Evolutionary conservation across 1,139 yeast genomes (phyloP).

Genomic region (Zygoascus meyerae): DNA sequence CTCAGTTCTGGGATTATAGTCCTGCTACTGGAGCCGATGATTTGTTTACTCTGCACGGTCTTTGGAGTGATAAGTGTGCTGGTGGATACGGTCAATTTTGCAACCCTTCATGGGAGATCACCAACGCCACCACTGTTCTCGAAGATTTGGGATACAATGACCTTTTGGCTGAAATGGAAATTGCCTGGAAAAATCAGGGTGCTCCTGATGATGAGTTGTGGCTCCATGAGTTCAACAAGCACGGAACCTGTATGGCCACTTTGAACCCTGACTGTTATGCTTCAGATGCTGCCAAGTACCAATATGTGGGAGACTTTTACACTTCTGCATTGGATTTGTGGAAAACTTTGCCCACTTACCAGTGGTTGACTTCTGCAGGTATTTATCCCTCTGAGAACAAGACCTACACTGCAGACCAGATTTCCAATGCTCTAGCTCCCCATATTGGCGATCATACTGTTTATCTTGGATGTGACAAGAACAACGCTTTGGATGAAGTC

Average conservation of each 20-base stretch:
- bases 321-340: conserved; percentile 59
- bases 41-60: conserved; percentile 76
- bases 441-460: conserved; percentile 32
- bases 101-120: conserved; percentile 53
- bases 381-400: conserved; percentile 57
- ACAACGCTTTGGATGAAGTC: conserved; percentile 55
- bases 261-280: conserved; percentile 65
- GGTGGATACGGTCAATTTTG: conserved; percentile 77
- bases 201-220: conserved; percentile 75
- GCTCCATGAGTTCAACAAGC: conserved; percentile 94
- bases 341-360: conserved; percentile 60
- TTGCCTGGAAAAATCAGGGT: conserved; percentile 70
- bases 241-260: conserved; percentile 87
- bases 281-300: conserved; percentile 37
- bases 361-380: conserved; percentile 61
- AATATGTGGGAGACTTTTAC: conserved; percentile 76
- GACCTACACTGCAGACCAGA: conserved; percentile 61
- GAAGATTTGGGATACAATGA: conserved; percentile 40
- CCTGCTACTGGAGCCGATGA: conserved; percentile 79
- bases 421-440: conserved; percentile 55
- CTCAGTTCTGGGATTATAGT: conserved; percentile 91
- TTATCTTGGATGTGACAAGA: conserved; percentile 40
- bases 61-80: conserved; percentile 81
- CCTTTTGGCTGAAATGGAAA: conserved; percentile 53
- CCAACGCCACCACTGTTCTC: conserved; percentile 49